Evolutionary conservation across 2,329 filamentous ascomycete genomes (phyloP).

Genomic region (Cladosporium sp.): DNA sequence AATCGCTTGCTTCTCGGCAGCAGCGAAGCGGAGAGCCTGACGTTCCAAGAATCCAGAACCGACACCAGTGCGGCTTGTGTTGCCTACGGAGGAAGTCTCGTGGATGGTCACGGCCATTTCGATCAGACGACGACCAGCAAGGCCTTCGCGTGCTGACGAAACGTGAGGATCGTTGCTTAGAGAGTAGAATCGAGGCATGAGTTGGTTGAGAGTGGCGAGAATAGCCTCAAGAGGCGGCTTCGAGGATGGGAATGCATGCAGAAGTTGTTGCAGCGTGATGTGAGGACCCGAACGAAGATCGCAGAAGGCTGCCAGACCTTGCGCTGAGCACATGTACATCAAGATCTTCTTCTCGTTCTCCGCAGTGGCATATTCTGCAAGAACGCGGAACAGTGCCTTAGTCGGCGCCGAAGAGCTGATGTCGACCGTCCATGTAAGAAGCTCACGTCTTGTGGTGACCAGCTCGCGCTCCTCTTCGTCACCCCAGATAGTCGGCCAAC

Average conservation of each 20-base stretch:
- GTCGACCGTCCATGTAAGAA: constrained; percentile 95
- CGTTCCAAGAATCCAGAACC: constrained; percentile 93
- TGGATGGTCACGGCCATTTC: constrained; percentile 98
- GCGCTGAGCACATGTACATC: constrained; percentile 79
- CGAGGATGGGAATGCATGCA: constrained; percentile 88
- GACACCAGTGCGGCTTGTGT: constrained; percentile 70
- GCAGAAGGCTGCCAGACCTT: constrained; percentile 91
- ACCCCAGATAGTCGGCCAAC: constrained; percentile 98
- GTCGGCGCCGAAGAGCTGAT: constrained; percentile 90
- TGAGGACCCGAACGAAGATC: constrained; percentile 85
- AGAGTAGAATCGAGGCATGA: constrained; percentile 99
- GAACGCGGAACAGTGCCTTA: constrained; percentile 78
- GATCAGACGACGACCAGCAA: constrained; percentile 75
- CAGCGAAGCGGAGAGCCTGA: constrained; percentile 71
- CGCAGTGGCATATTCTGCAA: constrained; percentile 81
- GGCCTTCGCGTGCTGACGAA: constrained; percentile 67
- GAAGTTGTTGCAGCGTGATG: constrained; percentile 79
- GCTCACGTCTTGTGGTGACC: constrained; percentile 83
- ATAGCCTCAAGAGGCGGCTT: constrained; percentile 84
- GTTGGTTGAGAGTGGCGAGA: constrained; percentile 75
- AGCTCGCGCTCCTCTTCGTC: constrained; percentile 82
- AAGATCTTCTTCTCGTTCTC: constrained; percentile 87
- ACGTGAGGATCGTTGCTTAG: constrained; percentile 94
- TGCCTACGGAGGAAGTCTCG: constrained; percentile 77
- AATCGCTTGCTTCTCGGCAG: constrained; percentile 64